Percentiles rank a stretch among this genome's conserved stretches.
Conservation (phyloP, 2,329 filamentous ascomycete genomes). For the Orbilia ellipsospora region DNA sequence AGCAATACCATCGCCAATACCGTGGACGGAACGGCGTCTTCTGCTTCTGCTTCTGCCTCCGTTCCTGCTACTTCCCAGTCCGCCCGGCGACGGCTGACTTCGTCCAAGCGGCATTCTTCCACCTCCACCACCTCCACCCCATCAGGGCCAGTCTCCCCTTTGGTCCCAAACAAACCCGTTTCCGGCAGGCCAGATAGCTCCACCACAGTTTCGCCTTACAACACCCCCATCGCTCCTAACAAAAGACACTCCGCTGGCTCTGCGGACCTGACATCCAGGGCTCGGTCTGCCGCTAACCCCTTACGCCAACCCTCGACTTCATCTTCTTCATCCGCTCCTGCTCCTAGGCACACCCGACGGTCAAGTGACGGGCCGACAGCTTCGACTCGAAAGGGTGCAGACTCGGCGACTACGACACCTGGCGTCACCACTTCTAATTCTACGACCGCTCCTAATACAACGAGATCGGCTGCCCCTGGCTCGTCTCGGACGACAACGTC, state of each 20-base stretch:
- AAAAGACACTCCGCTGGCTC: constrained; percentile 48
- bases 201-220: constrained; percentile 47
- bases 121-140: constrained; percentile 20
- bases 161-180: constrained; percentile 52
- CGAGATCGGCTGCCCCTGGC: constrained; percentile 38
- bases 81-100: constrained; percentile 50
- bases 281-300: constrained; percentile 45
- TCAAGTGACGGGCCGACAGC: constrained; percentile 43
- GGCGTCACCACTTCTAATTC: background rate
- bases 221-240: constrained; percentile 37
- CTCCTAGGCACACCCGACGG: constrained; percentile 40
- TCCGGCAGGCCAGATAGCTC: constrained; percentile 52
- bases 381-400: constrained; percentile 32
- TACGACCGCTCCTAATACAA: background rate
- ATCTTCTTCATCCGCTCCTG: constrained; percentile 36
- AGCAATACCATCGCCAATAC: background rate
- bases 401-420: constrained; percentile 33
- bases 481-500: constrained; percentile 25
- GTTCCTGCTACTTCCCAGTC: constrained; percentile 7
- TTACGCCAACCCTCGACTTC: constrained; percentile 45
- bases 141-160: constrained; percentile 47
- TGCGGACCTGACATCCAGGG: constrained; percentile 34
- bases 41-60: background rate
- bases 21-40: background rate
- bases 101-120: constrained; percentile 51